Percentiles rank a stretch among this genome's conserved stretches.
phyloP scores from a whole-genome alignment of 2,329 filamentous ascomycete species.

The Hypoxylon sp. region DNA sequence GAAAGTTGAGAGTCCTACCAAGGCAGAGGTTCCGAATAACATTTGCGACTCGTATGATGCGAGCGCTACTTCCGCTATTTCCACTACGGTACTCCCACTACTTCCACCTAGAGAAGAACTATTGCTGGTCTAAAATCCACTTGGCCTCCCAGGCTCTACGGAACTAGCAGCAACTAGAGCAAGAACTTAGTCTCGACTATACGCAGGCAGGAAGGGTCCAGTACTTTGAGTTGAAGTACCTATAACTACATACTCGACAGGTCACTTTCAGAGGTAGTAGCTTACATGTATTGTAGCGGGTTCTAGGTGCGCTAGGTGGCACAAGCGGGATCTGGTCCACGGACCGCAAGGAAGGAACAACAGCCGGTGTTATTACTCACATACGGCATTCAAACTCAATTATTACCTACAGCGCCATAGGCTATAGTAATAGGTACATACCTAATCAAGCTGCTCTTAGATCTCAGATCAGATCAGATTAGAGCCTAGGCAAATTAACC shows the following conservation, averaged over 20 bases:
- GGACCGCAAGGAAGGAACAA: slow-evolving; percentile 35
- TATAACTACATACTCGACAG: not conserved
- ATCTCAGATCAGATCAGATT: slow-evolving; percentile 45
- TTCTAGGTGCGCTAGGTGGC: slow-evolving; percentile 31
- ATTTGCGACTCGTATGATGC: slow-evolving; percentile 5
- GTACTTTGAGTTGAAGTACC: not conserved
- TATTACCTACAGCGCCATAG: slow-evolving; percentile 32
- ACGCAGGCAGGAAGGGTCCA: not conserved
- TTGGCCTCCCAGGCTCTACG: slow-evolving; percentile 21
- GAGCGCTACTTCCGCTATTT: slow-evolving; percentile 1
- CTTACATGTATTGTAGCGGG: not conserved
- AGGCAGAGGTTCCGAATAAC: slow-evolving; percentile 18
- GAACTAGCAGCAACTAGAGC: slow-evolving; percentile 20
- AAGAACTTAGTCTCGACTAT: slow-evolving; percentile 2
- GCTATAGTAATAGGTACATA: slow-evolving; percentile 7
- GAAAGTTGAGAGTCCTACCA: slow-evolving; percentile 2
- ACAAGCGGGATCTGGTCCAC: slow-evolving; percentile 32
- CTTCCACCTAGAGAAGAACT: slow-evolving; percentile 16
- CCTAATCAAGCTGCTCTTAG: slow-evolving; percentile 32
- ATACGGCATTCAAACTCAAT: slow-evolving; percentile 37
- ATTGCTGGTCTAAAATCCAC: slow-evolving; percentile 29
- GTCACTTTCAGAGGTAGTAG: slow-evolving; percentile 8
- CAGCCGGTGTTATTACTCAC: slow-evolving; percentile 41
- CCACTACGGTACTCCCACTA: not conserved
- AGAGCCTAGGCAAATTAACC: slow-evolving; percentile 28